phyloP scores from a whole-genome alignment of 2,329 filamentous ascomycete species.

The Fusarium miscanthi region DNA sequence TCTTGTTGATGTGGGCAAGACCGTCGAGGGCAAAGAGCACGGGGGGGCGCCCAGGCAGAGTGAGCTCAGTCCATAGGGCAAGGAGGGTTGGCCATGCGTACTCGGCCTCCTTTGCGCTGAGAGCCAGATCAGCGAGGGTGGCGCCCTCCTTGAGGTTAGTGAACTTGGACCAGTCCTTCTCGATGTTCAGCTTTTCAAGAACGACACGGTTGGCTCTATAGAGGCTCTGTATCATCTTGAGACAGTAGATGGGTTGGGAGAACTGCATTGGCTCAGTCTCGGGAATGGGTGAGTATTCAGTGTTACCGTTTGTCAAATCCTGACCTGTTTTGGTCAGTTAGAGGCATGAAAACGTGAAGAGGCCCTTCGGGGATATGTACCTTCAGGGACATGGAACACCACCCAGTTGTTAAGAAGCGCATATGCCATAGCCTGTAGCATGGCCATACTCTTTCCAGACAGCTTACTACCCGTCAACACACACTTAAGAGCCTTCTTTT shows the following conservation, averaged over 20 bases:
- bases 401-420: slow-evolving; percentile 87
- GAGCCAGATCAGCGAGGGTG: slow-evolving; percentile 75
- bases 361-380: slow-evolving; percentile 58
- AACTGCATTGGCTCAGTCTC: slow-evolving; percentile 71
- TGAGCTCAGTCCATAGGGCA: slow-evolving; percentile 84
- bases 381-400: slow-evolving; percentile 89
- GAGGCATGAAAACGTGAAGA: neutral
- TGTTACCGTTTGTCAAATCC: slow-evolving; percentile 82
- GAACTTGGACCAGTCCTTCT: slow-evolving; percentile 57
- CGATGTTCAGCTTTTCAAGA: slow-evolving; percentile 63
- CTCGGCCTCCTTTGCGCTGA: slow-evolving; percentile 79
- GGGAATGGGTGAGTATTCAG: slow-evolving; percentile 79
- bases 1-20: slow-evolving; percentile 82
- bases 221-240: slow-evolving; percentile 79
- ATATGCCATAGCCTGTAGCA: slow-evolving; percentile 85
- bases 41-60: slow-evolving; percentile 60
- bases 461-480: slow-evolving; percentile 79
- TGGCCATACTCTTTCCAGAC: slow-evolving; percentile 86
- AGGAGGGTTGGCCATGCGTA: slow-evolving; percentile 83
- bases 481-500: slow-evolving; percentile 68
- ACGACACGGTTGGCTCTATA: slow-evolving; percentile 76
- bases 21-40: slow-evolving; percentile 84
- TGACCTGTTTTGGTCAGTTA: slow-evolving; percentile 62
- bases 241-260: slow-evolving; percentile 81
- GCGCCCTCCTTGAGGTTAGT: slow-evolving; percentile 63